phyloP scores from a whole-genome alignment of 2,329 filamentous ascomycete genomes.

The Pleoardoris graminearum region DNA sequence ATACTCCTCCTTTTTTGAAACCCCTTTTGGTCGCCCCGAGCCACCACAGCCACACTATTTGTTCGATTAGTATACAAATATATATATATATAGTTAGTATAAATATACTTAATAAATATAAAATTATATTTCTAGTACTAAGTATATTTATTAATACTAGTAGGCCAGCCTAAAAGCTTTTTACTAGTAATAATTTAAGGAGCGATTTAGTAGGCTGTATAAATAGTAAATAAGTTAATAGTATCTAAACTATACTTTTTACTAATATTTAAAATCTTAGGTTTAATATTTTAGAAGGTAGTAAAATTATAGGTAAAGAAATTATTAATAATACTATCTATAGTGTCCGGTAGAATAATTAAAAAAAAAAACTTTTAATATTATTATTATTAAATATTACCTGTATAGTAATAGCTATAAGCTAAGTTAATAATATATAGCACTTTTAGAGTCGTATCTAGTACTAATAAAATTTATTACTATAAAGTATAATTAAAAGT shows the following conservation, averaged over 20 bases:
- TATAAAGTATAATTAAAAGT: too few species aligned
- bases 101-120: conserved; percentile 8
- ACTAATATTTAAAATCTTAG: conserved; percentile 14
- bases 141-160: conserved; percentile 7
- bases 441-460: too few species aligned
- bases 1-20: too few species aligned
- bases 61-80: too few species aligned
- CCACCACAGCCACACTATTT: too few species aligned
- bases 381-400: conserved; percentile 16
- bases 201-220: conserved; percentile 1
- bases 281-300: conserved; percentile 5
- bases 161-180: background rate
- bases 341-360: conserved; percentile 14
- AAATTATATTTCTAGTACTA: conserved; percentile 11
- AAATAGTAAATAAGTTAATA: conserved; percentile 6
- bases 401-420: too few species aligned
- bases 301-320: conserved; percentile 3
- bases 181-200: background rate
- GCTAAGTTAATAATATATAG: too few species aligned
- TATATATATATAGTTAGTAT: too few species aligned
- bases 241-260: conserved; percentile 9
- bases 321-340: conserved; percentile 15
- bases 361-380: conserved; percentile 18
- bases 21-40: too few species aligned
- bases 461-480: too few species aligned